Base-by-base conservation (phyloP, 2,329 filamentous ascomycete species). In the Diaporthe destruens region DNA sequence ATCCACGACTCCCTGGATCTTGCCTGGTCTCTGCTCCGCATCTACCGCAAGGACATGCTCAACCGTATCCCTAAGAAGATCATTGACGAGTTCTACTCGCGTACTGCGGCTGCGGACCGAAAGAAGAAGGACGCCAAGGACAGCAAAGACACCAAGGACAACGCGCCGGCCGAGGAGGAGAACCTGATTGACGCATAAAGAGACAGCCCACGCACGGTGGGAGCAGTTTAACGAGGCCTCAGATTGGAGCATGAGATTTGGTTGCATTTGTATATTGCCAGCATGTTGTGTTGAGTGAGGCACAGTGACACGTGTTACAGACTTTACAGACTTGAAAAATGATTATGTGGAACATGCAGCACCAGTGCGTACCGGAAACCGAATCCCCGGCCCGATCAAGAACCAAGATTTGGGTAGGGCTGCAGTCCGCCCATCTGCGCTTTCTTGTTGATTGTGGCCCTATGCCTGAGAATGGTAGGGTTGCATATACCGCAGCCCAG, bases 31-130 rank as follows among this genome's bases (percentile, higher is more conserved):
- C 85, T 99, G 82, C 91, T 99, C 77, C 92, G 96, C 77, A 98
- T 99, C 83, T 99, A 96, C 88, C 96, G 96, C 84, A 98, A 97
- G 90, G 96, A 99, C 80, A 86, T 98, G 78, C 93, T 99, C 79
- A 99, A 99, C 87, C 94, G 97, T 85, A 95, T 96, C 80, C 94
- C 94, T 73, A 90, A 91, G 86, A 94, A 95, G 86, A 82, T 94
- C 55, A 89, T 96, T 78, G 92, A 95, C 79, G 93, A 96, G 82
- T 96, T 91, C 86, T 96, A 96, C 84, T 90, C 92, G 80, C 88
- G 93, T 77, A 89, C 90, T 71, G 85, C 88, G 66, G 68, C 68
- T 18, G 87, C 87, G 78, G 88, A 91, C 75, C 84, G 88, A 75
- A 92, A 92, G 85, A 92, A 92, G 85, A 87, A 85, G 75, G 88